phyloP scores from a whole-genome alignment of 73 alveolate genomes.

The Tetrahymena elliotti region DNA sequence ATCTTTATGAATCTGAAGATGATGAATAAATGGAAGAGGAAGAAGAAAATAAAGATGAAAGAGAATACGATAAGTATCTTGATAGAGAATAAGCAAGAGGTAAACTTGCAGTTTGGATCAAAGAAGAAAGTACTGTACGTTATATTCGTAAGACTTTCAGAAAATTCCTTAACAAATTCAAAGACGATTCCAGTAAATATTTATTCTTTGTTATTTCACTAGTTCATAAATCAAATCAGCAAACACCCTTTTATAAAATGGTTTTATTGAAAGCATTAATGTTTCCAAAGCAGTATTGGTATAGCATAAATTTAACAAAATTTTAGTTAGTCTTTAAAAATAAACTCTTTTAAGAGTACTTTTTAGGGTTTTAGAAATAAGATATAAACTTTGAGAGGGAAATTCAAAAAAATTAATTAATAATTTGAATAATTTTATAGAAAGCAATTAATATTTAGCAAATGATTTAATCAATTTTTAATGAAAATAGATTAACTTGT shows the following conservation, averaged over 20 bases:
- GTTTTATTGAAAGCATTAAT: too few species aligned
- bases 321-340: background rate
- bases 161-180: conserved; percentile 65
- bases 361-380: background rate
- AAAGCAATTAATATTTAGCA: background rate
- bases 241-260: background rate
- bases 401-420: background rate
- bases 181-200: background rate
- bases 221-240: too few species aligned
- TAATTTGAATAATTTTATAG: background rate
- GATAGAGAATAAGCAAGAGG: conserved; percentile 93
- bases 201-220: too few species aligned
- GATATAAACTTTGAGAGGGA: background rate
- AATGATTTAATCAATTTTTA: conserved; percentile 53
- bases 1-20: conserved; percentile 47
- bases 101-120: conserved; percentile 81
- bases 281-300: too few species aligned
- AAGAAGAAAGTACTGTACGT: conserved; percentile 82
- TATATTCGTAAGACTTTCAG: conserved; percentile 81
- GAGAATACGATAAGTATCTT: conserved; percentile 70
- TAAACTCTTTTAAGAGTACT: too few species aligned
- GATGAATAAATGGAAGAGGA: conserved; percentile 28
- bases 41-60: conserved; percentile 28
- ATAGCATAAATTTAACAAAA: background rate
- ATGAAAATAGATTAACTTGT: conserved; percentile 43